Conservation (phyloP, 2,329 filamentous ascomycete genomes). For the Iodosphaeria phyllophila region DNA sequence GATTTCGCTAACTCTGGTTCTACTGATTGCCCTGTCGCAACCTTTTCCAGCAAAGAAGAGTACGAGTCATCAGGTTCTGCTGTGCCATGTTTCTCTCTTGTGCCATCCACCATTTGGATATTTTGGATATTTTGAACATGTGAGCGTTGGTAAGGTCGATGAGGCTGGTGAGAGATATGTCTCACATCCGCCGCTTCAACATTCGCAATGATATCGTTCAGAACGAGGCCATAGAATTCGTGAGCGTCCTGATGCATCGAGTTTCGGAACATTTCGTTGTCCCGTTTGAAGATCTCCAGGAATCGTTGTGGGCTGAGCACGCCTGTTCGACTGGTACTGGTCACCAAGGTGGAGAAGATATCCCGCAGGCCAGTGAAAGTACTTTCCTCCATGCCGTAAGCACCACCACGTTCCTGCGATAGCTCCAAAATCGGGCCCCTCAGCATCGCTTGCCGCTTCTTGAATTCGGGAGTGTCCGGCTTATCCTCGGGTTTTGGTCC, state of each 20-base stretch:
- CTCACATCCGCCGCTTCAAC: no score
- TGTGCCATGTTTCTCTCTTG: slow-evolving; percentile 21
- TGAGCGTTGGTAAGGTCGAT: no score
- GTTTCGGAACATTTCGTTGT: slow-evolving; percentile 94
- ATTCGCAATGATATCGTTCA: slow-evolving; percentile 92
- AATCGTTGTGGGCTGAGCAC: slow-evolving; percentile 87
- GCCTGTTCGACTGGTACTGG: slow-evolving; percentile 64
- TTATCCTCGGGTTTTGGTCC: slow-evolving; percentile 68
- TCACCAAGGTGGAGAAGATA: slow-evolving; percentile 81
- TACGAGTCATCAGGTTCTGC: no score
- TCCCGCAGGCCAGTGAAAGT: slow-evolving; percentile 91
- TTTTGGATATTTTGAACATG: no score
- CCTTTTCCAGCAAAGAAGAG: no score
- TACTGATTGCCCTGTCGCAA: no score
- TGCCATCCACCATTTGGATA: no score
- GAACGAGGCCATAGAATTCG: slow-evolving; percentile 81
- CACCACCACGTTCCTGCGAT: slow-evolving; percentile 56
- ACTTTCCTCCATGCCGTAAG: slow-evolving; percentile 86
- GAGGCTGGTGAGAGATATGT: no score
- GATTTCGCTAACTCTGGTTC: no score
- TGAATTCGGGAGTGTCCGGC: slow-evolving; percentile 87
- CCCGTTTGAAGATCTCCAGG: slow-evolving; percentile 77
- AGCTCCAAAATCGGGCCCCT: slow-evolving; percentile 76
- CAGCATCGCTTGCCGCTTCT: slow-evolving; percentile 88
- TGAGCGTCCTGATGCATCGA: slow-evolving; percentile 98